These are phyloP conservation scores for Kuraishia cidri DNA, from an alignment of 805 yeast genomes.

Conservation along the genomic window DNA sequence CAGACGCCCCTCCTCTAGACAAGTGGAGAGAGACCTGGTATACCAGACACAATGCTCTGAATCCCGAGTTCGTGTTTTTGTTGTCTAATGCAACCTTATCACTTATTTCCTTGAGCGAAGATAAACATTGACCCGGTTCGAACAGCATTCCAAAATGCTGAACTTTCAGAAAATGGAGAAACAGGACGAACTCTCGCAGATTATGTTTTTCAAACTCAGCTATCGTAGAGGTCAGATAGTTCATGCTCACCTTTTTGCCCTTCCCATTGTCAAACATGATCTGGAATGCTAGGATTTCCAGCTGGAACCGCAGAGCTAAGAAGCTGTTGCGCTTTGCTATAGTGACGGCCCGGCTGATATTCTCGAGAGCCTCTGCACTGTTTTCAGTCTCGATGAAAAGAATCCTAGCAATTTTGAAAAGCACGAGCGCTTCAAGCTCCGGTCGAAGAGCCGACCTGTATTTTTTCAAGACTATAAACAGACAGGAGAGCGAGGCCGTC, in stretches of 20 bases:
- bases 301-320: constrained; percentile 13
- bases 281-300: constrained; percentile 27
- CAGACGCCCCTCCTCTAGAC: constrained; percentile 17
- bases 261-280: constrained; percentile 20
- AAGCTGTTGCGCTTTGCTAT: constrained; percentile 20
- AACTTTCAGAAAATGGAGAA: constrained; percentile 22
- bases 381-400: constrained; percentile 32
- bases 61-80: constrained; percentile 6
- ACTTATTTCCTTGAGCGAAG: constrained; percentile 6
- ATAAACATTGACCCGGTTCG: constrained; percentile 19
- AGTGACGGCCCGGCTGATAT: constrained; percentile 20
- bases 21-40: constrained; percentile 21
- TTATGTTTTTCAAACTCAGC: constrained; percentile 10
- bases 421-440: constrained; percentile 20
- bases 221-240: constrained; percentile 19
- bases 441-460: constrained; percentile 22
- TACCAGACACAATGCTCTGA: constrained; percentile 16
- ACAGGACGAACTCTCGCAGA: constrained; percentile 10
- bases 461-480: constrained; percentile 20
- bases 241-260: constrained; percentile 16
- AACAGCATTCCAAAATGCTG: constrained; percentile 18
- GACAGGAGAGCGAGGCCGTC: constrained; percentile 25
- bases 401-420: constrained; percentile 25
- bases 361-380: constrained; percentile 29
- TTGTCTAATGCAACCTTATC: constrained; percentile 4